Evolutionary conservation across 805 yeast species (phyloP).

Genomic region (Ogataea saltuana): DNA sequence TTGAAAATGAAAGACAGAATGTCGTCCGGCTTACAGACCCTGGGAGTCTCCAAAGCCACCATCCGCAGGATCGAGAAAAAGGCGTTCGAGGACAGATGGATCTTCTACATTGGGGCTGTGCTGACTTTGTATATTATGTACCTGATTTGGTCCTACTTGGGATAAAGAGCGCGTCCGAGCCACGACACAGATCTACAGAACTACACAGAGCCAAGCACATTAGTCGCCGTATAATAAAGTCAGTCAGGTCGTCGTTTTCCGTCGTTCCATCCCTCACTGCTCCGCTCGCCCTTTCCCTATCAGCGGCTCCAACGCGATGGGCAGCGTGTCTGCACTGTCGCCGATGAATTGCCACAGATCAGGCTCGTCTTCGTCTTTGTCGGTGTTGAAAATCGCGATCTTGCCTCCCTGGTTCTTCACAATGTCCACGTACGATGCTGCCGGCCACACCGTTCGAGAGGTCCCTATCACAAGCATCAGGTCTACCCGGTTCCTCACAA

Average conservation of each 20-base stretch:
- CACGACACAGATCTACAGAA: too few species aligned
- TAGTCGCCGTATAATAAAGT: too few species aligned
- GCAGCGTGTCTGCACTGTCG: constrained; percentile 73
- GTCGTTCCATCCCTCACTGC: background rate
- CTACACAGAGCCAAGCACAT: too few species aligned
- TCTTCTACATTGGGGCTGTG: constrained; percentile 75
- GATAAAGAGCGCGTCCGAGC: constrained; percentile 35
- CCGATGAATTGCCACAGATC: constrained; percentile 72
- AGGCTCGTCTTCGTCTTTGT: constrained; percentile 42
- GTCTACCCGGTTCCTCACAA: constrained; percentile 59
- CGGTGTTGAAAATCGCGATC: constrained; percentile 82
- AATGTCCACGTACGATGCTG: constrained; percentile 85
- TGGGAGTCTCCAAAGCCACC: constrained; percentile 86
- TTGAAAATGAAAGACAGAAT: constrained; percentile 61
- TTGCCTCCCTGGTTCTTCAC: constrained; percentile 72
- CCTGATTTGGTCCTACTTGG: constrained; percentile 62
- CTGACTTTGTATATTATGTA: constrained; percentile 67
- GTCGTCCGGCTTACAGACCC: constrained; percentile 68
- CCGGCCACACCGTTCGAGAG: constrained; percentile 86
- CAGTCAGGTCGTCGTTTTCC: too few species aligned
- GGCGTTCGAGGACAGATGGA: constrained; percentile 81
- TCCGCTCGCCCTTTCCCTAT: constrained; percentile 9
- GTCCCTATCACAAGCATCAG: constrained; percentile 83
- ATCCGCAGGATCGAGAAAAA: constrained; percentile 77
- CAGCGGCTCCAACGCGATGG: constrained; percentile 61